These are phyloP conservation scores for Kernera saxatilis DNA, from an alignment of 345 rosid species.

Conservation along the genomic window DNA sequence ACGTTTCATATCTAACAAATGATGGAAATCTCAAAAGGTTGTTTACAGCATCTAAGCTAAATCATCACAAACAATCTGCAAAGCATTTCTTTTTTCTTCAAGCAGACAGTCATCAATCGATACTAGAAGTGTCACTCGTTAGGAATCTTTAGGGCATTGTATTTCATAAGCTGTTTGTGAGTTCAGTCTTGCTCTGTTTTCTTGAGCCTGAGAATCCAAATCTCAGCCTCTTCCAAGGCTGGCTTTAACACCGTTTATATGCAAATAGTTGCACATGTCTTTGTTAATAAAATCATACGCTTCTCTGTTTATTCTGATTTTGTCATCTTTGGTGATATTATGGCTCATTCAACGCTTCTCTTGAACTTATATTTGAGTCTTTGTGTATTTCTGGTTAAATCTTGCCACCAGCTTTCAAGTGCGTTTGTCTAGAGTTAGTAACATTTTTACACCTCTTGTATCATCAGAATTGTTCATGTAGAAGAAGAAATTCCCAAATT, in stretches of 20 bases:
- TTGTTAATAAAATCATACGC: not conserved
- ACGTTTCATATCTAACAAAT: not conserved
- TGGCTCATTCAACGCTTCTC: not conserved
- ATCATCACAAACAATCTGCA: not conserved
- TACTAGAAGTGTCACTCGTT: not conserved
- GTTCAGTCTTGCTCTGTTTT: not conserved
- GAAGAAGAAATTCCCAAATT: not conserved
- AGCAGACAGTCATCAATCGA: not conserved
- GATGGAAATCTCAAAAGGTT: not conserved
- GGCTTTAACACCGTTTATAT: not conserved
- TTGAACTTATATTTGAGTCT: not conserved
- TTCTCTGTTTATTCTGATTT: not conserved
- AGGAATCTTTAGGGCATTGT: not conserved
- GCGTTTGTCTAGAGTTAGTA: not conserved
- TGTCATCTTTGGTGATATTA: not conserved
- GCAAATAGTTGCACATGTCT: not conserved
- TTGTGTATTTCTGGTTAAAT: not conserved
- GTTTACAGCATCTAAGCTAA: not conserved
- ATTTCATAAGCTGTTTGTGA: not conserved
- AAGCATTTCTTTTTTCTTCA: not conserved
- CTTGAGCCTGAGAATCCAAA: not conserved
- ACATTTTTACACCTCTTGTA: not conserved
- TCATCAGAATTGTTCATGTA: not conserved
- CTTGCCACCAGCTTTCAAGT: not conserved
- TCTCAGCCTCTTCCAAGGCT: not conserved